A percentile compares a stretch with the other conserved stretches of the same genome.
Conservation (phyloP, 495 filamentous ascomycete species). For the Lasiosphaeris hirsuta region DNA sequence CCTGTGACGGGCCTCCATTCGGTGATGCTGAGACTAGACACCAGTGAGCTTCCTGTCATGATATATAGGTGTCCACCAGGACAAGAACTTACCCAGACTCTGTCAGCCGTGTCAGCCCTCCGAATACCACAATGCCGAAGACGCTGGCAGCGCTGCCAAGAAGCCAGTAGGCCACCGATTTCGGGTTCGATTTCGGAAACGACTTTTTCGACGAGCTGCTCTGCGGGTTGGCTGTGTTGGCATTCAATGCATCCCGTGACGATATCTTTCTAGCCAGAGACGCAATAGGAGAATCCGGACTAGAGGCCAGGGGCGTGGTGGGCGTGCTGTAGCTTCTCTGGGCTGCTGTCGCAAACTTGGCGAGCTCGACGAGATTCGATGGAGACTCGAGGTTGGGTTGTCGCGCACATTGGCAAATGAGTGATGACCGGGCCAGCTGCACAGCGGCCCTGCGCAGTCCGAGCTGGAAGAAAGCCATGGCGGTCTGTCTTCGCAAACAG, state of each 20-base stretch:
- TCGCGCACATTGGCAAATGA: constrained; percentile 61
- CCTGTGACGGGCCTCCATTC: constrained; percentile 99
- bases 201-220: constrained; percentile 13
- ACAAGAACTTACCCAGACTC: constrained; percentile 76
- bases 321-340: constrained; percentile 12
- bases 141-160: constrained; percentile 86
- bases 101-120: constrained; percentile 86
- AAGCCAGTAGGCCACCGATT: constrained; percentile 84
- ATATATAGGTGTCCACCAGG: not conserved
- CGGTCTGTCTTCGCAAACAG: constrained; percentile 9
- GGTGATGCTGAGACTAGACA: constrained; percentile 82
- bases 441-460: constrained; percentile 51
- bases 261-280: not conserved
- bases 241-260: not conserved
- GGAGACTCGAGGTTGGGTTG: constrained; percentile 29
- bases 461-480: constrained; percentile 49
- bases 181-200: constrained; percentile 68
- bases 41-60: not conserved
- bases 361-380: constrained; percentile 21
- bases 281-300: not conserved
- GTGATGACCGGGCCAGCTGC: constrained; percentile 52
- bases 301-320: not conserved
- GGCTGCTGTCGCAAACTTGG: constrained; percentile 7
- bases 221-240: not conserved
- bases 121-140: constrained; percentile 95